Evolutionary conservation across 768 basidiomycete species (phyloP), one percentile per base, ranked within the genome.

Genomic region (Candolleomyces aberdarensis): DNA sequence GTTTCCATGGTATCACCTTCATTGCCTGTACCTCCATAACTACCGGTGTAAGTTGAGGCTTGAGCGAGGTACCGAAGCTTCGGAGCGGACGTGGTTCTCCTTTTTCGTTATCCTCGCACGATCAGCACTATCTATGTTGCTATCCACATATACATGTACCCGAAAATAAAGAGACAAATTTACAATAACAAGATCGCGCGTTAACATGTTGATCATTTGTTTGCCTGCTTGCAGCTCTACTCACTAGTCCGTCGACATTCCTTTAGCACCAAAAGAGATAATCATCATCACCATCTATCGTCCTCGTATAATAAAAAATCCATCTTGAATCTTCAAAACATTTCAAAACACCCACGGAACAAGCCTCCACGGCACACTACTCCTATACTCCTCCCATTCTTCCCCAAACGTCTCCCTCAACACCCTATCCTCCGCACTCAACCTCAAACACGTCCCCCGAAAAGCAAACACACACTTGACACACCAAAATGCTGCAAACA

Each of bases 331-430:
- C 50, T 26, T 8, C 22, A 29, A 26, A 40, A 29, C 31, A 40
- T 11, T 19, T 66, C 57, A 70, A 56, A 68, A 65, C 31, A 81
- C 49, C 20, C 75, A 71, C 2, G 81, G 81, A 59, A 81, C 61
- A 39, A 82, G 69, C 59, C 63, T 76, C 57, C 70, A 77, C 10
- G 69, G 75, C 9, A 80, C 80, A 32, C 62, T 67, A 55, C 22
- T 57, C 0, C 74, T 72, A 70, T 77, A 82, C 10, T 64, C 65
- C 40, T 76, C 73, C 72, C 75, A 71, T 49, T 75, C 69, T 19
- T 66, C 62, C 3, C 75, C 75, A 68, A 79, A 79, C 3, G 69
- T 67, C 41, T 69, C 64, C 53, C 66, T 70, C 65, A 80, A 63
- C 29, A 75, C 65, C 49, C 68, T 60, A 63, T 80, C 78, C 61